Evolutionary conservation across 352 stramenopile species (phyloP), one percentile per base, ranked within the genome.

Genomic region (Pythium chondricola): DNA sequence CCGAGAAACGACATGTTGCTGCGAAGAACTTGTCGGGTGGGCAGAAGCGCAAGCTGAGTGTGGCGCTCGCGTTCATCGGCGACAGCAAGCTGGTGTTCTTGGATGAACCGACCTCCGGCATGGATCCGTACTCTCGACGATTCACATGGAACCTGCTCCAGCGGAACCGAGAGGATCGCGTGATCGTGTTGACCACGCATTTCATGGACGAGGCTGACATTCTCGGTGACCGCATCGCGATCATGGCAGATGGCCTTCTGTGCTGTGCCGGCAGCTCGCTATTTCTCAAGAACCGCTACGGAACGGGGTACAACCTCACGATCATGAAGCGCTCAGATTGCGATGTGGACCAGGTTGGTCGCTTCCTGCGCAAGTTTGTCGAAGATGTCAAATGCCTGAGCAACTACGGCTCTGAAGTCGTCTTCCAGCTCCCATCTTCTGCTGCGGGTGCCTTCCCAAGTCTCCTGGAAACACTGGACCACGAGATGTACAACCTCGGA

Each of bases 21-120:
- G 63, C 75, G 1, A 74, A 61, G 38, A 67, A 76, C 6, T 66
- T 98, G 2, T 97, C 83, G 17, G 94, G 94, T 22, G 94, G 94
- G 16, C 77, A 94, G 83, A 98, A 99, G 65, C 80, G 96, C 37
- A 98, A 98, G 57, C 65, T 99, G 6, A 94, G 65, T 49, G 74
- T 99, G 24, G 95, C 91, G 10, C 91, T 99, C 27, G 90, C 94
- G 2, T 92, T 99, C 48, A 90, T 97, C 50, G 96, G 96, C 17
- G 88, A 96, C 54, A 86, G 74, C 47, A 92, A 95, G 38, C 65
- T 96, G 26, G 75, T 95, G 29, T 91, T 96, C 22, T 60, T 97
- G 40, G 86, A 97, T 43, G 89, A 98, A 43, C 95, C 95, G 9
- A 98, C 94, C 11, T 85, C 72, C 3, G 95, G 95, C 2, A 98